A percentile compares a stretch with the other conserved stretches of the same genome.
Evolutionary conservation across 352 stramenopile species (phyloP).

Genomic region (Albugo candida): DNA sequence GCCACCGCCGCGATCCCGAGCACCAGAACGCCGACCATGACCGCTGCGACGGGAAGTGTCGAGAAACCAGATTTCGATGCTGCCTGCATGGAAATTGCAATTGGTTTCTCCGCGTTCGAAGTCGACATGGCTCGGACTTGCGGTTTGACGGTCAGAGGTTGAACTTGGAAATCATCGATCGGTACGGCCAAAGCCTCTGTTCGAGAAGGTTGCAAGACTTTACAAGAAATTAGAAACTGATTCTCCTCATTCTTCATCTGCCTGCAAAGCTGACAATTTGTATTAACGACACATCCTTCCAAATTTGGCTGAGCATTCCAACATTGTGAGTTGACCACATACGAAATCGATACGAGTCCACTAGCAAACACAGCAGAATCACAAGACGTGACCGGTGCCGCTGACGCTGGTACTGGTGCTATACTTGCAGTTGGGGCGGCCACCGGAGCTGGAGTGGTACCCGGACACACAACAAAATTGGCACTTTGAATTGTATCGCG

Average conservation of each 20-base stretch:
- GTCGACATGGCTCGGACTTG: too few relatives aligned
- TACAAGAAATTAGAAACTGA: conserved; percentile 31
- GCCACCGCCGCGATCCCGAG: too few relatives aligned
- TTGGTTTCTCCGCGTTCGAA: too few relatives aligned
- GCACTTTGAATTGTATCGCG: conserved; percentile 10
- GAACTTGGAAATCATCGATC: too few relatives aligned
- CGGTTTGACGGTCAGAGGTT: too few relatives aligned
- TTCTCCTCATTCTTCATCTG: conserved; percentile 37
- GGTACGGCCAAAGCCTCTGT: too few relatives aligned
- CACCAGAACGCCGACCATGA: too few relatives aligned
- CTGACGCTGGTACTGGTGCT: neutral
- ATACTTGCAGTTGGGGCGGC: conserved; percentile 2
- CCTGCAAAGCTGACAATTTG: conserved; percentile 30
- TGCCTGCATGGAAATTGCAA: too few relatives aligned
- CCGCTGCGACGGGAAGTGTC: too few relatives aligned
- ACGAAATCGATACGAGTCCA: conserved; percentile 21
- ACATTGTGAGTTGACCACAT: conserved; percentile 20
- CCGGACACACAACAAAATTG: conserved; percentile 11
- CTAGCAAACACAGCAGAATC: conserved; percentile 11
- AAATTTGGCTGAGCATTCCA: conserved; percentile 11
- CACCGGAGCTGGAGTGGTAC: neutral
- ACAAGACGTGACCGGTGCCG: conserved; percentile 9
- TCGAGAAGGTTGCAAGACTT: conserved; percentile 13
- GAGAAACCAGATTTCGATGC: too few relatives aligned
- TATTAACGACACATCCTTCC: conserved; percentile 14